A percentile compares a stretch with the other conserved stretches of the same genome.
Conservation (phyloP, 176 grass and related monocot genomes). For the Alopecurus myosuroides region DNA sequence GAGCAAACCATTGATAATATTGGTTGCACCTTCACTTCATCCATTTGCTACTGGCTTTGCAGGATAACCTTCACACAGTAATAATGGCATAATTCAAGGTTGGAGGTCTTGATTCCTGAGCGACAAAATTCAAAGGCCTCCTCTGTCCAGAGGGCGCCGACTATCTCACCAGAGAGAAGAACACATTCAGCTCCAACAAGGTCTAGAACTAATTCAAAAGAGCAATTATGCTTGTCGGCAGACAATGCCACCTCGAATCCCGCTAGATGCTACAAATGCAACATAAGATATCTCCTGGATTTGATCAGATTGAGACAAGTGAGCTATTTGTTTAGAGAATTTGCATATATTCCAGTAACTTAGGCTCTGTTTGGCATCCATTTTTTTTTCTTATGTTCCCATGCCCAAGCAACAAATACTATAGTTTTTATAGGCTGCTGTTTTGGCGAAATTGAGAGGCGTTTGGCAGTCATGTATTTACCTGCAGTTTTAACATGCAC, state of each 20-base stretch:
- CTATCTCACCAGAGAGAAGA: conserved; percentile 52
- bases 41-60: neutral
- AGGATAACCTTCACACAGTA: neutral
- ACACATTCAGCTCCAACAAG: conserved; percentile 40
- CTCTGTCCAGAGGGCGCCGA: conserved; percentile 53
- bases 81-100: conserved; percentile 66
- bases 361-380: neutral
- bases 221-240: conserved; percentile 1
- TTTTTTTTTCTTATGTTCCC: too few species aligned
- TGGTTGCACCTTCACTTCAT: neutral
- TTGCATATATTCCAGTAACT: neutral
- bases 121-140: conserved; percentile 65
- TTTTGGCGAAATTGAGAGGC: too few species aligned
- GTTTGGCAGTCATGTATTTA: too few species aligned
- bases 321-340: neutral
- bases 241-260: conserved; percentile 6
- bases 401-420: too few species aligned
- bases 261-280: neutral
- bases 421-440: too few species aligned
- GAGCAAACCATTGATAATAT: neutral
- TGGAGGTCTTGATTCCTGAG: conserved; percentile 29
- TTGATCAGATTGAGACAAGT: too few species aligned
- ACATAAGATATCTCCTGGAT: too few species aligned
- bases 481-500: too few species aligned
- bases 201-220: conserved; percentile 36